Evolutionary conservation across 768 basidiomycete species (phyloP).

Genomic region (Boletus rubroflammeus): DNA sequence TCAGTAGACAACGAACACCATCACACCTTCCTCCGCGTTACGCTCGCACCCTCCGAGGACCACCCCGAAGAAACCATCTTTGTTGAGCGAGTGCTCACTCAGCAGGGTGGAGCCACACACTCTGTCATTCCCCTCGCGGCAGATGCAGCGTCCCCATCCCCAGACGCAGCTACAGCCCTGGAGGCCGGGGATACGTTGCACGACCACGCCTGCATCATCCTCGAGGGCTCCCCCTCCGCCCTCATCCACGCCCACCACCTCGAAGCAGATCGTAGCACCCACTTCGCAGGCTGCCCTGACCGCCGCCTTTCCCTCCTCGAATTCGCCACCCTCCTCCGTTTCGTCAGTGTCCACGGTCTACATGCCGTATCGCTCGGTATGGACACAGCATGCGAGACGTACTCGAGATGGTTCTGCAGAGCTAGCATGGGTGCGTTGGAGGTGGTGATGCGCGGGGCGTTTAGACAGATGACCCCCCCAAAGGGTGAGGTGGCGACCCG

Average conservation of each 20-base stretch:
- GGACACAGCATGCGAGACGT: slow-evolving; percentile 12
- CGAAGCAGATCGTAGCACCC: neutral
- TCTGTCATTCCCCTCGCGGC: slow-evolving; percentile 6
- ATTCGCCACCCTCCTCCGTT: slow-evolving; percentile 9
- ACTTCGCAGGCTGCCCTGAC: neutral
- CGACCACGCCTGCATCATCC: slow-evolving; percentile 14
- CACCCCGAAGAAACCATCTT: slow-evolving; percentile 7
- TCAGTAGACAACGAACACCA: slow-evolving; percentile 4
- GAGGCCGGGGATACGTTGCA: neutral
- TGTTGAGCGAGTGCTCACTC: slow-evolving; percentile 7
- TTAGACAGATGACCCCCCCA: neutral
- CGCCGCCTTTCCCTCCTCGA: slow-evolving; percentile 10
- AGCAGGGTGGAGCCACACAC: neutral
- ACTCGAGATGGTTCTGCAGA: slow-evolving; percentile 11
- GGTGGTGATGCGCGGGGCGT: neutral
- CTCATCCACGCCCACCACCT: slow-evolving; percentile 4
- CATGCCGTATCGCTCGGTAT: slow-evolving; percentile 2
- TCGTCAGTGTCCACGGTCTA: slow-evolving; percentile 2
- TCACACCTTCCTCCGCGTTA: slow-evolving; percentile 9
- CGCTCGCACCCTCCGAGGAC: neutral
- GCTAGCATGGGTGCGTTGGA: neutral
- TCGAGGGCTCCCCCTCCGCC: neutral
- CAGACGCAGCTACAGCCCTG: neutral
- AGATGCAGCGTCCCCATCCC: neutral
- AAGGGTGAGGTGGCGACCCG: neutral